Base-by-base conservation (phyloP, 768 basidiomycete genomes). In the Boletus fagicola region DNA sequence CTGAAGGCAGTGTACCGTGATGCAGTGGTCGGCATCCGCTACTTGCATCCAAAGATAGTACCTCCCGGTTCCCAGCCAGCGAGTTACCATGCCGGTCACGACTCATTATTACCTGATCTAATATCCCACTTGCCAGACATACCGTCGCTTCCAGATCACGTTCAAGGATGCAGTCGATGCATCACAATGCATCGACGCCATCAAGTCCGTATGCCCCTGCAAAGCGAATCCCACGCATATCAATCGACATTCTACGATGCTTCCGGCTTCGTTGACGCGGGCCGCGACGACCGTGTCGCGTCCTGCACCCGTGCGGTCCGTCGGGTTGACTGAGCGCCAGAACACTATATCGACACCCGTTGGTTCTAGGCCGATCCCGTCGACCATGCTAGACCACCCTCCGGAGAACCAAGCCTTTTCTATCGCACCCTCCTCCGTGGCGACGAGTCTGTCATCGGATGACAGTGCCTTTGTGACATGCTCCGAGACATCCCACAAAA, bases 1-100 rank as follows among this genome's bases (percentile, higher is more conserved):
- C 72, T 92, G 43, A 91, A 90, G 69, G 90, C 88, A 9, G 88
- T 92, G 11, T 89, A 88, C 67, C 84, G 87, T 24, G 89, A 87
- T 54, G 76, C 80, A 5, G 76, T 86, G 0, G 86, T 91, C 28
- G 90, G 90, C 13, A 80, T 92, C 45, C 84, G 90, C 24, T 92
- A 92, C 64, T 73, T 90, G 35, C 77, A 87, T 59, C 79, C 80
- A 28, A 76, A 74, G 31, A 76, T 59, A 13, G 43, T 65, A 6
- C 62, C 66, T 10, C 62, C 64, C 18, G 69, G 69, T 45, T 62
- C 62, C 40, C 62, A 61, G n/a, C 71, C 74, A 51, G 77, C 73
- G 63, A 57, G 71, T 67, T 20, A 18, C 45, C 26, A 20, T 51
- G 13, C 49, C 15, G 18, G 24, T 39, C 45, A 20, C 38, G 46